Percentiles rank a stretch among this genome's conserved stretches.
Conservation (phyloP, 1,139 yeast genomes). For the Yamadazyma mexicana region DNA sequence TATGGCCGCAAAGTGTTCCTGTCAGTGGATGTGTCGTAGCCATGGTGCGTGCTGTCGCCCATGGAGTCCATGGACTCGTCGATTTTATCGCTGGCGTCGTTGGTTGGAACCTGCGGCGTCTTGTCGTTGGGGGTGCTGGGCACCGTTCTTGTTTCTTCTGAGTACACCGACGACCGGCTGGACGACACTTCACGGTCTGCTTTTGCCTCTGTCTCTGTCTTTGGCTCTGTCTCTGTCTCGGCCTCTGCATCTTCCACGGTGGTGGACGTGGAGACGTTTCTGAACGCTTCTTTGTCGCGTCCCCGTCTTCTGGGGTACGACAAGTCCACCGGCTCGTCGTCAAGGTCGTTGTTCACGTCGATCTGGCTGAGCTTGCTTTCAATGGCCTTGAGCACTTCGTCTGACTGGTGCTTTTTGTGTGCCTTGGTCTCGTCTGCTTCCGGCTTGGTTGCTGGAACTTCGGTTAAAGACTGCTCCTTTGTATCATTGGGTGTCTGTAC, state of each 20-base stretch:
- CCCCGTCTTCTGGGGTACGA: not conserved
- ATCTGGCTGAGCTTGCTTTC: slow-evolving; percentile 2
- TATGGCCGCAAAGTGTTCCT: slow-evolving; percentile 1
- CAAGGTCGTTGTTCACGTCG: not conserved
- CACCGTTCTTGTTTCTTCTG: slow-evolving; percentile 13
- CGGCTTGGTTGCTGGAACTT: not conserved
- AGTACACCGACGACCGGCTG: slow-evolving; percentile 22
- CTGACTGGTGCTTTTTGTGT: slow-evolving; percentile 5
- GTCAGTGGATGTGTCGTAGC: not conserved
- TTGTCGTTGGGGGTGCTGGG: not conserved
- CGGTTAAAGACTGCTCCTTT: not conserved
- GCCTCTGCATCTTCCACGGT: slow-evolving; percentile 4
- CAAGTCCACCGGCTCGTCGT: slow-evolving; percentile 1
- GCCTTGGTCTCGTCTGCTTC: not conserved
- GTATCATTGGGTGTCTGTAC: too few relatives aligned
- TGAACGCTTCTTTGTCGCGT: not conserved
- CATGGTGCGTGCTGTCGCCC: not conserved
- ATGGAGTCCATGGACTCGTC: slow-evolving; percentile 1
- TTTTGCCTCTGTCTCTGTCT: not conserved
- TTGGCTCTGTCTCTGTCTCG: too few relatives aligned
- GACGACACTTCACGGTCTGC: slow-evolving; percentile 8
- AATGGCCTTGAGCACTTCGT: slow-evolving; percentile 5
- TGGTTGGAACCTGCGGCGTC: not conserved
- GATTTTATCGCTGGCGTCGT: not conserved
- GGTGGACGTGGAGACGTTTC: slow-evolving; percentile 6